Evolutionary conservation across 208 protist genomes (phyloP).

Genomic region (Leptomonas seymouri): DNA sequence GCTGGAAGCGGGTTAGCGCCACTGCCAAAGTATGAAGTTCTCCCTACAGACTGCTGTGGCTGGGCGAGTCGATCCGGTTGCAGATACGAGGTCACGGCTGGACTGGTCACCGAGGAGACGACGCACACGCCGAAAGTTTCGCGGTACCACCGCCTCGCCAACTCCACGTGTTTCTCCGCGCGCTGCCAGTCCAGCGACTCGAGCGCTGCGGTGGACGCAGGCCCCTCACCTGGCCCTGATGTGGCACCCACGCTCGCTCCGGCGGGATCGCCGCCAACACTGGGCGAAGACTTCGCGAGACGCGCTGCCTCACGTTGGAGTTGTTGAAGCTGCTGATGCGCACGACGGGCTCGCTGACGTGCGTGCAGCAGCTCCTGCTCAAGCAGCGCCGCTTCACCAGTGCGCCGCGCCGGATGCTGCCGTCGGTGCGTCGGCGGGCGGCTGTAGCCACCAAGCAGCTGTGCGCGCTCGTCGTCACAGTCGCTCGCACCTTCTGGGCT

Average conservation of each 20-base stretch:
- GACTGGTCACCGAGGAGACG: constrained; percentile 16
- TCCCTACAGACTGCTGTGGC: constrained; percentile 12
- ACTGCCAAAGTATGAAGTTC: constrained; percentile 23
- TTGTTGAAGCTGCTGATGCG: constrained; percentile 32
- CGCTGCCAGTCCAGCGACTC: constrained; percentile 18
- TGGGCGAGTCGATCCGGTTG: constrained; percentile 24
- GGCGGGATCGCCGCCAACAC: background rate
- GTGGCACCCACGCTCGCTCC: background rate
- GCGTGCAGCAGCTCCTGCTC: constrained; percentile 31
- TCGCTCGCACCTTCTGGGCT: background rate
- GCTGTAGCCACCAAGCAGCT: background rate
- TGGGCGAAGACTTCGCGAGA: constrained; percentile 1
- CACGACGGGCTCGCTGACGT: constrained; percentile 24
- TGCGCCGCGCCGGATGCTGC: background rate
- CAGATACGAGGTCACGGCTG: constrained; percentile 10
- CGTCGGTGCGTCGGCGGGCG: background rate
- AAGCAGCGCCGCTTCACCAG: constrained; percentile 15
- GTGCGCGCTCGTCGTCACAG: constrained; percentile 8
- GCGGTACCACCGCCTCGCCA: constrained; percentile 51
- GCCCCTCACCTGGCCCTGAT: background rate
- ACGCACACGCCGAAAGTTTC: constrained; percentile 47
- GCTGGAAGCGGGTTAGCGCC: constrained; percentile 19
- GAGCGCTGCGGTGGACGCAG: background rate
- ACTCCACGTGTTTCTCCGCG: constrained; percentile 47
- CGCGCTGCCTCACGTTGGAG: constrained; percentile 42